Percentiles rank a stretch among this genome's conserved stretches.
Evolutionary conservation across 257 asterid species (phyloP).

Genomic region (Solanum pennellii): DNA sequence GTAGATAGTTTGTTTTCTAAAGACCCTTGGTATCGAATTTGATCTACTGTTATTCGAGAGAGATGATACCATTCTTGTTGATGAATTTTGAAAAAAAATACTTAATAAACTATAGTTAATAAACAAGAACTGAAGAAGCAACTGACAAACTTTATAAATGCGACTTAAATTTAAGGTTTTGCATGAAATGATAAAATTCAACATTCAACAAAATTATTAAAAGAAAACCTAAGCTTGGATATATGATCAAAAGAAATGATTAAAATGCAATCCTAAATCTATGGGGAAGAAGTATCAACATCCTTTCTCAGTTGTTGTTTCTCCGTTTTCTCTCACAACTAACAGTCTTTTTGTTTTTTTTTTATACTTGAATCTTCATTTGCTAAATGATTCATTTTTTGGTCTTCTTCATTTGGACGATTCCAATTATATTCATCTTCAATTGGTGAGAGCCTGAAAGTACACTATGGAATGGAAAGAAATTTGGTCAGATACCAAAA

Average conservation of each 20-base stretch:
- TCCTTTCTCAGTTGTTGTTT: too few relatives aligned
- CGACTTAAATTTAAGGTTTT: background rate
- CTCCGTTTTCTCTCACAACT: too few relatives aligned
- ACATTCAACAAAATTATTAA: background rate
- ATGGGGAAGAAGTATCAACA: too few relatives aligned
- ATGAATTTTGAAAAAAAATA: background rate
- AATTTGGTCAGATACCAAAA: background rate
- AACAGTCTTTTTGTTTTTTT: background rate
- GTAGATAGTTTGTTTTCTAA: background rate
- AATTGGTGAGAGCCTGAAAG: background rate
- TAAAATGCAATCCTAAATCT: too few relatives aligned
- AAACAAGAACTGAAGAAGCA: background rate
- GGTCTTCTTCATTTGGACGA: background rate
- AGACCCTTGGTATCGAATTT: background rate
- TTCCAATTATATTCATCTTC: background rate
- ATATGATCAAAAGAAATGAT: too few relatives aligned
- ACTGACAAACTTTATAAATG: background rate
- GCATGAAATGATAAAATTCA: background rate
- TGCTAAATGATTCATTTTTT: background rate
- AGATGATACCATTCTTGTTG: background rate
- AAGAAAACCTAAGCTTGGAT: background rate
- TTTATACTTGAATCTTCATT: too few relatives aligned
- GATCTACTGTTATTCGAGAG: background rate
- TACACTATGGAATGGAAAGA: background rate
- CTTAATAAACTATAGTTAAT: background rate